Evolutionary conservation across 2,329 filamentous ascomycete species (phyloP), one percentile per base, ranked within the genome.

Genomic region (Penicillium brevicompactum): DNA sequence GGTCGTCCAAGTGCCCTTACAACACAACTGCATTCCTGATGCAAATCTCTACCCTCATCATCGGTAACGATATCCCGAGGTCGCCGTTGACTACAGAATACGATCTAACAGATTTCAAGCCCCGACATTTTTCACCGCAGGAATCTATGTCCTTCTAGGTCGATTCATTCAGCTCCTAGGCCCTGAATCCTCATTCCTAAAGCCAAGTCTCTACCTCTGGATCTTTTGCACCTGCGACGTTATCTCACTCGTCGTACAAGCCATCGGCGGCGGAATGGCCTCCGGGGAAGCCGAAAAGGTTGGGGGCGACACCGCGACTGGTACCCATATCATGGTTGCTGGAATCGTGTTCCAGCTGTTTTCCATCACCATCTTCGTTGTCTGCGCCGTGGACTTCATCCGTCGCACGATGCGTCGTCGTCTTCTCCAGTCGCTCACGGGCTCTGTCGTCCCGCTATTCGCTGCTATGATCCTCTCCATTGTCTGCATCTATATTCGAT

Each of bases 331-430:
- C 52, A 78, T 81, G 66, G 75, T 83, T 43, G 79, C 78, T 1
- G 84, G 84, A 13, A 80, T 87, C 18, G 74, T 80, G n/a, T 77
- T 86, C 52, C 84, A 87, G 62, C 80, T 87, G 40, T 74, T 76
- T 53, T 80, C 82, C 5, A 79, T 87, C 52, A 74, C 78, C 31
- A 55, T 81, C 52, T 87, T 87, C 67, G 77, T 77, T 43, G 56
- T 67, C 60, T 71, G 80, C 38, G 77, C 83, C 3, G 69, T 59
- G 4, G 72, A 75, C 46, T 84, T 84, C 62, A 66, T 84, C 21
- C 66, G 70, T 6, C 73, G 78, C 10, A 66, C 70, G 3, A 30
- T 67, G 44, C 64, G 65, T 10, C 53, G 55, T n/a, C 58, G 42
- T 3, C 59, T 73, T 0, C 47, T 72, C 18, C 60, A 67, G 42